Percentiles rank a stretch among this genome's conserved stretches.
These are phyloP conservation scores for Saccharomyces cerevisiae DNA, from an alignment of 805 yeast species.

Conservation along the genomic window DNA sequence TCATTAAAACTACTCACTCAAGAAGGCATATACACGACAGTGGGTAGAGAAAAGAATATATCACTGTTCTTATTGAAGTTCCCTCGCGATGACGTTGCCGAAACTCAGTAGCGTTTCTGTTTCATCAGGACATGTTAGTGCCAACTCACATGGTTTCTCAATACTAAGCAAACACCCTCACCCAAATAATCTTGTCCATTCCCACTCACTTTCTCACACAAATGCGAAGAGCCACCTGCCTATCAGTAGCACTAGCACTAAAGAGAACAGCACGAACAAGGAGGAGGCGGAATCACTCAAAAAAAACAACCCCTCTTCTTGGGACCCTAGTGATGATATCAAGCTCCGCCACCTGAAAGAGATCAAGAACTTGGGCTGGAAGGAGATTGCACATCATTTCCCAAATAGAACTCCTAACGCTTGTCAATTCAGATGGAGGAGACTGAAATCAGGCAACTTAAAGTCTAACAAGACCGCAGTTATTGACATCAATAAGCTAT, in stretches of 20 bases:
- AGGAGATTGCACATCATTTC: slow-evolving; percentile 74
- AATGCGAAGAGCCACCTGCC: slow-evolving; percentile 6
- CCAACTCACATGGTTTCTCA: slow-evolving; percentile 3
- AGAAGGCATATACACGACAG: not conserved
- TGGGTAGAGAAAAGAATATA: not conserved
- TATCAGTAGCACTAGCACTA: slow-evolving; percentile 8
- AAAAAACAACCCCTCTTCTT: slow-evolving; percentile 43
- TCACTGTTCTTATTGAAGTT: not conserved
- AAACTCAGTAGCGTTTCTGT: not conserved
- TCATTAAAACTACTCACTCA: not conserved
- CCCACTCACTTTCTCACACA: not conserved
- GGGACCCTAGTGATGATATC: slow-evolving; percentile 75
- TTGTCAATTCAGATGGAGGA: slow-evolving; percentile 83
- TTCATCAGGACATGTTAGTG: not conserved
- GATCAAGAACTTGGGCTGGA: slow-evolving; percentile 79
- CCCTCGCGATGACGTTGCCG: not conserved
- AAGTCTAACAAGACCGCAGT: slow-evolving; percentile 29
- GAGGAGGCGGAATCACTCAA: not conserved
- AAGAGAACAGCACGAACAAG: not conserved
- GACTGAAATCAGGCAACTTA: slow-evolving; percentile 43
- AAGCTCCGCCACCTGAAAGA: slow-evolving; percentile 70
- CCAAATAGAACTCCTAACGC: slow-evolving; percentile 80
- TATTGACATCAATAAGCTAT: slow-evolving; percentile 15
- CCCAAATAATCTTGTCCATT: slow-evolving; percentile 4
- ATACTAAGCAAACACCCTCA: slow-evolving; percentile 16